phyloP scores from a whole-genome alignment of 1,139 yeast genomes.

The Magnusiomyces tetraspermus region DNA sequence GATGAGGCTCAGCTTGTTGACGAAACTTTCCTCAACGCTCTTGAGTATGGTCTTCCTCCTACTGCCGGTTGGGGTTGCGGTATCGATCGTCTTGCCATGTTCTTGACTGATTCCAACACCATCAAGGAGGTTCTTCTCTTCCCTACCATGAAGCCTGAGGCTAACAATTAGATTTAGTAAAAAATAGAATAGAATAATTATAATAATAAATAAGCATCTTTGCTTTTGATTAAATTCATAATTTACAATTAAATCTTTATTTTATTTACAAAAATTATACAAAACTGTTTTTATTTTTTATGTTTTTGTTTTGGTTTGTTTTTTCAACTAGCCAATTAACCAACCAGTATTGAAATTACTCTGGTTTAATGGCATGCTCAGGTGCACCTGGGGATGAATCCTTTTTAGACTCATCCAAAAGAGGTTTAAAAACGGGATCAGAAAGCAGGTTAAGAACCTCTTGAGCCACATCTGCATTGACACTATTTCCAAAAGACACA shows the following conservation, averaged over 20 bases:
- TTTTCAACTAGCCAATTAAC: not conserved
- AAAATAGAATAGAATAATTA: no score
- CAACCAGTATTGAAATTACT: constrained; percentile 4
- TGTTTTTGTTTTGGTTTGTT: not conserved
- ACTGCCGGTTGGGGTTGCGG: constrained; percentile 99
- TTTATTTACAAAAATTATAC: no score
- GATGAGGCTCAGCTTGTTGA: constrained; percentile 97
- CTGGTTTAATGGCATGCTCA: constrained; percentile 17
- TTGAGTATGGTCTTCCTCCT: constrained; percentile 97
- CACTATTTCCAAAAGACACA: constrained; percentile 20
- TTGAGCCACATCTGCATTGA: constrained; percentile 54
- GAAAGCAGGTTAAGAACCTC: constrained; percentile 66
- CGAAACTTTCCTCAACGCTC: constrained; percentile 94
- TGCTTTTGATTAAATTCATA: not conserved
- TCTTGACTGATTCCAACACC: constrained; percentile 90
- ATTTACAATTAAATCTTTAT: no score
- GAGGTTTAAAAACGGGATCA: constrained; percentile 47
- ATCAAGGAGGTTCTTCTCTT: constrained; percentile 95
- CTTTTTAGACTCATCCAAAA: constrained; percentile 18
- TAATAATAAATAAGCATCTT: no score
- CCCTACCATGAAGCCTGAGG: constrained; percentile 97
- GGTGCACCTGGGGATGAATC: constrained; percentile 16
- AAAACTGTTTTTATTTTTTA: not conserved
- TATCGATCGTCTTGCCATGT: constrained; percentile 97
- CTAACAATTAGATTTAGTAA: no score